Conservation (phyloP, 768 basidiomycete species). For the Boletus patriciae region DNA sequence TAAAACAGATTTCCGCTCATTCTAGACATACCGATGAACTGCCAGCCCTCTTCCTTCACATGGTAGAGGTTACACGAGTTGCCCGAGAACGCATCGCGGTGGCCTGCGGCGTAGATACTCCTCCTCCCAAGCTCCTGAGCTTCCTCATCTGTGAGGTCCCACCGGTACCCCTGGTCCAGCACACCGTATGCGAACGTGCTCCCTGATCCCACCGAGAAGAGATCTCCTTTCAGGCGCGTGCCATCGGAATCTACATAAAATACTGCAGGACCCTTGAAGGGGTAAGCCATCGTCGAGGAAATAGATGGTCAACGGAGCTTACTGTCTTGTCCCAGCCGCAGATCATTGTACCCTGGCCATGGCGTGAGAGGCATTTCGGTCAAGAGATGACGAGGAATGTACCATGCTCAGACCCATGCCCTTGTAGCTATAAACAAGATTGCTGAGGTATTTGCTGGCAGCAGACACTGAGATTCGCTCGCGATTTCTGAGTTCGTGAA, state of each 20-base stretch:
- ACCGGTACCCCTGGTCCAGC: conserved; percentile 90
- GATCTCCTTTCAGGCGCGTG: conserved; percentile 88
- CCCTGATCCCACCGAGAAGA: conserved; percentile 99
- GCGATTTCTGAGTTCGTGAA: conserved; percentile 93
- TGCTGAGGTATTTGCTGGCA: conserved; percentile 95
- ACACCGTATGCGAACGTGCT: conserved; percentile 99
- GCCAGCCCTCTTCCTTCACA: conserved; percentile 93
- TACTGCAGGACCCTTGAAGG: conserved; percentile 75
- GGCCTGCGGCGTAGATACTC: conserved; percentile 95
- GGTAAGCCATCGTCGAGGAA: conserved; percentile 11
- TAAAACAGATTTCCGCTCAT: conserved; percentile 2
- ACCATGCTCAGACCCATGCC: conserved; percentile 99
- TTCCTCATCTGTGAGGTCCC: conserved; percentile 90
- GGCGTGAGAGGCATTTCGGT: conserved; percentile 1
- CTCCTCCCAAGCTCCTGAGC: conserved; percentile 92
- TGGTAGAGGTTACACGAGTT: conserved; percentile 97
- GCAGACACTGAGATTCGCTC: conserved; percentile 99
- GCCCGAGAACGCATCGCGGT: conserved; percentile 94
- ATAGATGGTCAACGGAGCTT: conserved; percentile 27
- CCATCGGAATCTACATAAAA: conserved; percentile 99
- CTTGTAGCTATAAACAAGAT: conserved; percentile 97
- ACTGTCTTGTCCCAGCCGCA: conserved; percentile 99
- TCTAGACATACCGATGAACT: conserved; percentile 76
- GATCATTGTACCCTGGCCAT: conserved; percentile 91
- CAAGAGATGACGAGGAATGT: conserved; percentile 26